These are phyloP conservation scores for Epichloe bromicola DNA, from an alignment of 2,329 filamentous ascomycete genomes.

Conservation along the genomic window DNA sequence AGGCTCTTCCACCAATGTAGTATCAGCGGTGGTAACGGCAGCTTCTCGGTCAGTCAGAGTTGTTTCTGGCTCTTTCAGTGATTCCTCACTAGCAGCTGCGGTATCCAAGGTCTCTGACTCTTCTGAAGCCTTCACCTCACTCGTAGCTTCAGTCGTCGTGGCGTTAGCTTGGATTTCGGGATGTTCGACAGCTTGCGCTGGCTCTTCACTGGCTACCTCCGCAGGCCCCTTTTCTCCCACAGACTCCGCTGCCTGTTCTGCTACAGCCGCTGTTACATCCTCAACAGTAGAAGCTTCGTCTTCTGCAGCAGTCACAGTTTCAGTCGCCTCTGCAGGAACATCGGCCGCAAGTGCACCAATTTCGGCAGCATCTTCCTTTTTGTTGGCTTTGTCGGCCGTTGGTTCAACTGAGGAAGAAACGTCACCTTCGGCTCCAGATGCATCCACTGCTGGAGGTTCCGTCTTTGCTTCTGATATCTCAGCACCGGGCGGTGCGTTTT, in stretches of 20 bases:
- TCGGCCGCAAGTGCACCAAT: background rate
- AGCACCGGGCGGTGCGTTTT: no score
- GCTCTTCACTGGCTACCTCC: slow-evolving; percentile 1
- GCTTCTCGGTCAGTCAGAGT: background rate
- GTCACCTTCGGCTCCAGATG: background rate
- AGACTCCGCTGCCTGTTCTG: slow-evolving; percentile 11
- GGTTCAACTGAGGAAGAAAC: background rate
- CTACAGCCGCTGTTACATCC: slow-evolving; percentile 3
- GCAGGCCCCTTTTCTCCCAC: background rate
- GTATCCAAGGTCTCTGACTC: background rate
- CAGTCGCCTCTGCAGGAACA: background rate
- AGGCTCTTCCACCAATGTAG: background rate
- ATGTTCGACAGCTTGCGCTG: background rate
- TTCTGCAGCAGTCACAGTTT: background rate
- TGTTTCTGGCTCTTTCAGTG: background rate
- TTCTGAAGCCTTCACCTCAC: background rate
- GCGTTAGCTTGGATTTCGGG: background rate
- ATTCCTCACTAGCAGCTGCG: background rate
- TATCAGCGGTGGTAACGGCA: background rate
- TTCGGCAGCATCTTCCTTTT: background rate
- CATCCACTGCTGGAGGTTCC: background rate
- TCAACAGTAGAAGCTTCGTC: background rate
- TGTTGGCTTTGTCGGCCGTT: background rate
- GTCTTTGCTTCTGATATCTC: background rate
- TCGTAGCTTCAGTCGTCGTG: background rate